A percentile compares a stretch with the other conserved stretches of the same genome.
These are phyloP conservation scores for Alternaria gansuensis DNA, from an alignment of 2,329 filamentous ascomycete species.

Conservation along the genomic window DNA sequence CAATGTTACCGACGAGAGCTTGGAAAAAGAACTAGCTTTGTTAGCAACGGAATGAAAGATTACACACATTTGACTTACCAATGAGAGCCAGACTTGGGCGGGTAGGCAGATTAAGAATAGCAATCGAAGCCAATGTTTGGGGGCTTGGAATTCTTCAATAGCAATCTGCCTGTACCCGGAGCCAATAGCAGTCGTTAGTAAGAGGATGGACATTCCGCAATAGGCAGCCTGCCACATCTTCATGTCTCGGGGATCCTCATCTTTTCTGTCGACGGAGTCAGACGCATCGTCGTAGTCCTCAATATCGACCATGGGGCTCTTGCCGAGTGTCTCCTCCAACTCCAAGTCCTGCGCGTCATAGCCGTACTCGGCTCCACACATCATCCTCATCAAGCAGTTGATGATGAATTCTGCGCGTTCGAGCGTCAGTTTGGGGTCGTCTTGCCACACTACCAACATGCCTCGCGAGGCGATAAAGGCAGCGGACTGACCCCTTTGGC, in stretches of 20 bases:
- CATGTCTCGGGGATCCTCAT: conserved; percentile 56
- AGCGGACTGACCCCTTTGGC: conserved; percentile 80
- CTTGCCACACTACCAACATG: conserved; percentile 82
- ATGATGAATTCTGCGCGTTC: conserved; percentile 76
- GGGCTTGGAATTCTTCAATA: conserved; percentile 64
- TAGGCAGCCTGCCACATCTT: conserved; percentile 65
- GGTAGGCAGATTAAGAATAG: conserved; percentile 63
- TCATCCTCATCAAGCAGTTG: conserved; percentile 76
- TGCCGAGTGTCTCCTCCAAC: conserved; percentile 42
- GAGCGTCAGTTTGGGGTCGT: conserved; percentile 76
- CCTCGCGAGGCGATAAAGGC: conserved; percentile 78
- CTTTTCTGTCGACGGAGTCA: conserved; percentile 46
- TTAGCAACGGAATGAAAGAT: neutral
- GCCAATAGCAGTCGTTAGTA: conserved; percentile 65
- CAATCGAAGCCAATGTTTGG: conserved; percentile 61
- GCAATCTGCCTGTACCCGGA: conserved; percentile 65
- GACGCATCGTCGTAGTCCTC: conserved; percentile 32
- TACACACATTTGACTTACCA: conserved; percentile 51
- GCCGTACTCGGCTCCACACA: conserved; percentile 63
- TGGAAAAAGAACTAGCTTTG: conserved; percentile 46
- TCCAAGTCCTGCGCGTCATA: conserved; percentile 54
- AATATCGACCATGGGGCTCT: conserved; percentile 27
- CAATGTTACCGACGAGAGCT: conserved; percentile 33
- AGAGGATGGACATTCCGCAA: conserved; percentile 61
- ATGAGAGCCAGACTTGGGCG: conserved; percentile 66